Conservation (phyloP, 2,329 filamentous ascomycete genomes). For the Cordyceps cateniannulata region DNA sequence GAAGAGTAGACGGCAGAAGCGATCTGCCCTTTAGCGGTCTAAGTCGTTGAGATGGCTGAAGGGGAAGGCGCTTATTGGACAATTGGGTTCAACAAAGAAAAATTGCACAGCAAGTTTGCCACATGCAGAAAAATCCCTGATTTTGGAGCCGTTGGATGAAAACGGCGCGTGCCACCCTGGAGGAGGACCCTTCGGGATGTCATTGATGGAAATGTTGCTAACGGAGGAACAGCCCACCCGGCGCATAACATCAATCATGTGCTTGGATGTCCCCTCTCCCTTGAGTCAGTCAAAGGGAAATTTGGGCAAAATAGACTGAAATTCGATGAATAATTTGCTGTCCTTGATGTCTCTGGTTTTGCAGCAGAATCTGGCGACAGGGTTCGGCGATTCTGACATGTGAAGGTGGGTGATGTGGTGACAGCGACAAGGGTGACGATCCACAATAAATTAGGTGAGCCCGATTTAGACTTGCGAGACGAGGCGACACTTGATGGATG, state of each 20-base stretch:
- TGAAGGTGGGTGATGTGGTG: slow-evolving; percentile 6
- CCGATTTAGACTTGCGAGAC: slow-evolving; percentile 11
- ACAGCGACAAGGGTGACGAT: not conserved
- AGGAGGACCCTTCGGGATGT: not conserved
- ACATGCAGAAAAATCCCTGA: not conserved
- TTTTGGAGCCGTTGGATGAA: not conserved
- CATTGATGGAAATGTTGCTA: not conserved
- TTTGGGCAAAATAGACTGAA: not conserved
- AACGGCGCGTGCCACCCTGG: not conserved
- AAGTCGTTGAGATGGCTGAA: not conserved
- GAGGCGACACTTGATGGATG: slow-evolving; percentile 1
- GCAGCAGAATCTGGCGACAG: not conserved
- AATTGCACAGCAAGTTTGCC: not conserved
- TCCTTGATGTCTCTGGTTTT: not conserved
- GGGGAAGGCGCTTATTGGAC: not conserved
- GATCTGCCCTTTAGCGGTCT: not conserved
- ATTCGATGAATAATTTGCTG: not conserved
- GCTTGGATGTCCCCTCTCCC: not conserved
- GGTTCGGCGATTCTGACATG: not conserved
- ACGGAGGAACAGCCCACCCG: not conserved
- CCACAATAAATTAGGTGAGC: slow-evolving; percentile 7
- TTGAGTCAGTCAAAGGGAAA: not conserved
- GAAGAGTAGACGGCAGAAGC: not conserved
- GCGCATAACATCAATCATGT: not conserved
- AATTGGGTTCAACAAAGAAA: not conserved